These are phyloP conservation scores for Mycena galopus DNA, from an alignment of 768 basidiomycete genomes.

Conservation along the genomic window DNA sequence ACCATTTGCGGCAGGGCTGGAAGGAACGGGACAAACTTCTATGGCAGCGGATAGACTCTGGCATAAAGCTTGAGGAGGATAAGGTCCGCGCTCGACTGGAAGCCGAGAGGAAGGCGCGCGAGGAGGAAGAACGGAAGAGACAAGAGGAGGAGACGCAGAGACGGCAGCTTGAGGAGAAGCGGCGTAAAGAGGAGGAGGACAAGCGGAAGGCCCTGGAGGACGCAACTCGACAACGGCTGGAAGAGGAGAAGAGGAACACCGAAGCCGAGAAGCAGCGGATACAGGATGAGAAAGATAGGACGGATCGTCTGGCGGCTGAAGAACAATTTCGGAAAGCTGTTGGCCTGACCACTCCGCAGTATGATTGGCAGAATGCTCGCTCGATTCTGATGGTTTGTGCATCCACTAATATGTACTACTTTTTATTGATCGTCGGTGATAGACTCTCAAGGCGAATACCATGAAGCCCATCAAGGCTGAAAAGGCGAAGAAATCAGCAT, in stretches of 20 bases:
- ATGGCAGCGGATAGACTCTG: conserved; percentile 71
- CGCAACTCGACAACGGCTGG: conserved; percentile 56
- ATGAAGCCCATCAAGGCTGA: conserved; percentile 75
- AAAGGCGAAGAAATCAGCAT: conserved; percentile 66
- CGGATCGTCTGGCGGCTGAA: conserved; percentile 53
- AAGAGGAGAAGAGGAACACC: conserved; percentile 52
- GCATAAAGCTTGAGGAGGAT: conserved; percentile 74
- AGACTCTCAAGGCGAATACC: conserved; percentile 75
- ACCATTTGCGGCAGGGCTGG: conserved; percentile 59
- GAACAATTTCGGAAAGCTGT: conserved; percentile 55
- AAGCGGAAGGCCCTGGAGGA: conserved; percentile 58
- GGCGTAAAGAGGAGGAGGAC: conserved; percentile 63
- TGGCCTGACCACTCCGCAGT: conserved; percentile 67
- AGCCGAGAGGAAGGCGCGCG: conserved; percentile 65
- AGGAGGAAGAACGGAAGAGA: conserved; percentile 62
- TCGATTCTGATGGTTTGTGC: conserved; percentile 63
- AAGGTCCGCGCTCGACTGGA: conserved; percentile 65
- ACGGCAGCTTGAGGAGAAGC: conserved; percentile 57
- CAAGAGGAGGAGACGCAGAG: conserved; percentile 61
- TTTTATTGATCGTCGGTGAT: conserved; percentile 26
- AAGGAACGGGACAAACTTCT: conserved; percentile 65
- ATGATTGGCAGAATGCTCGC: conserved; percentile 76
- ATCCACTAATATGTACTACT: not conserved
- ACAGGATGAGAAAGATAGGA: conserved; percentile 49
- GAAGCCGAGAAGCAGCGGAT: conserved; percentile 53